Conservation (phyloP, 75 land plant genomes). For the Pinus tabuliformis region DNA sequence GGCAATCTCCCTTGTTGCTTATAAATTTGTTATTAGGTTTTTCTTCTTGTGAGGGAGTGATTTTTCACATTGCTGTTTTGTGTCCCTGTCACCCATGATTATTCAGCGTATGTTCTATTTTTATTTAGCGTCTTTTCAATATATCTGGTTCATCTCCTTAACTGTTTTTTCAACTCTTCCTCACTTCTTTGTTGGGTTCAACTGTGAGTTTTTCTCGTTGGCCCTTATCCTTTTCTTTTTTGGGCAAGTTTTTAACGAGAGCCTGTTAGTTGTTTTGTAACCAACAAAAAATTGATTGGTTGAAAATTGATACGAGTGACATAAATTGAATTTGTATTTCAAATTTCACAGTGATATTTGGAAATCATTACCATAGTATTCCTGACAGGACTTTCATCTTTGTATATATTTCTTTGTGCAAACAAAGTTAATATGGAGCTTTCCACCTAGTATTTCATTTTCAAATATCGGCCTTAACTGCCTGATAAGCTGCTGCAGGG, state of each 20-base stretch:
- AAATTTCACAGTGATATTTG: not conserved
- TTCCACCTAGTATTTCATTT: not conserved
- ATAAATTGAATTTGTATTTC: not conserved
- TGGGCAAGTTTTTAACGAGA: not conserved
- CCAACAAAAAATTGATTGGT: not conserved
- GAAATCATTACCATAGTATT: not conserved
- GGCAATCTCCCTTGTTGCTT: no score
- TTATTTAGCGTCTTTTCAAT: not conserved
- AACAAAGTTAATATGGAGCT: not conserved
- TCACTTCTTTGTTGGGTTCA: not conserved
- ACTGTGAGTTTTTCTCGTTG: not conserved
- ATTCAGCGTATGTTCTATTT: not conserved
- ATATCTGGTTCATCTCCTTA: not conserved
- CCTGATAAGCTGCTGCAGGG: not conserved
- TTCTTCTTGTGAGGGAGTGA: no score
- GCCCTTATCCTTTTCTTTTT: not conserved
- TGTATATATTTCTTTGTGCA: not conserved
- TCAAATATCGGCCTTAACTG: not conserved
- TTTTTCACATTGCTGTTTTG: no score
- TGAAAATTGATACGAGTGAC: not conserved
- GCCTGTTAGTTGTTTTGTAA: not conserved
- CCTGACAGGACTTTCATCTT: slow-evolving; percentile 4
- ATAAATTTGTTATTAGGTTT: no score
- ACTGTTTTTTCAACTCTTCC: not conserved
- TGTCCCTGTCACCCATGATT: not conserved